Evolutionary conservation across 495 filamentous ascomycete genomes (phyloP).

Genomic region (Aspergillus sparsus): DNA sequence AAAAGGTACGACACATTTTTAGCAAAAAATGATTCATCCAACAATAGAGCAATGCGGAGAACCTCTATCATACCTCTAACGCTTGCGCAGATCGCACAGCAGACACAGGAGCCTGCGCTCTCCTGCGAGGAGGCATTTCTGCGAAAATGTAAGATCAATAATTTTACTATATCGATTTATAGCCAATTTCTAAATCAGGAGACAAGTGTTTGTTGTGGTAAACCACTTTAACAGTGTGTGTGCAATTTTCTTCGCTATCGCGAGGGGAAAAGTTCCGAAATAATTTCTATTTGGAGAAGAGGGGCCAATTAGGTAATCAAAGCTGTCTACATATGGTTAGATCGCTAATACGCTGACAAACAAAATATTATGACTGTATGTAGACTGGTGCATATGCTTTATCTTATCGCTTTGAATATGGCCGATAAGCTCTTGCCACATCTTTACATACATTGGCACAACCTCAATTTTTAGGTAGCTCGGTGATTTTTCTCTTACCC

Average conservation of each 20-base stretch:
- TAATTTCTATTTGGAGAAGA: slow-evolving; percentile 22
- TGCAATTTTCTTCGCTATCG: slow-evolving; percentile 32
- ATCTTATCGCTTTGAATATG: slow-evolving; percentile 13
- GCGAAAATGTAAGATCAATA: neutral
- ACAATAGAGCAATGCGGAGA: slow-evolving; percentile 20
- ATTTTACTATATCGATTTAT: neutral
- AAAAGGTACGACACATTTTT: slow-evolving; percentile 6
- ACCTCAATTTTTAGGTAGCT: neutral
- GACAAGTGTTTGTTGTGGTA: slow-evolving; percentile 16
- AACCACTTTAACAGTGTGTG: slow-evolving; percentile 1
- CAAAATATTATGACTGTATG: neutral
- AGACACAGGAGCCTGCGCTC: slow-evolving; percentile 24
- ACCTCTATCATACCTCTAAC: slow-evolving; percentile 28
- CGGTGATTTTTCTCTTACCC: too few relatives aligned
- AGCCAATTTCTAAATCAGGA: neutral
- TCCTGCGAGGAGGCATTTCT: slow-evolving; percentile 33
- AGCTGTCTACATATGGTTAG: slow-evolving; percentile 22
- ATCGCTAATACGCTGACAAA: slow-evolving; percentile 10
- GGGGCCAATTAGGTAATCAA: slow-evolving; percentile 26
- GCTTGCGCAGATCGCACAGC: slow-evolving; percentile 25
- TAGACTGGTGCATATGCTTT: neutral
- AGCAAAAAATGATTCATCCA: slow-evolving; percentile 2
- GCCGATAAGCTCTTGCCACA: neutral
- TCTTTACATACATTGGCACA: neutral
- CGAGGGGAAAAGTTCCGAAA: slow-evolving; percentile 29